phyloP scores from a whole-genome alignment of 495 filamentous ascomycete species.

The Aspergillus baeticus region DNA sequence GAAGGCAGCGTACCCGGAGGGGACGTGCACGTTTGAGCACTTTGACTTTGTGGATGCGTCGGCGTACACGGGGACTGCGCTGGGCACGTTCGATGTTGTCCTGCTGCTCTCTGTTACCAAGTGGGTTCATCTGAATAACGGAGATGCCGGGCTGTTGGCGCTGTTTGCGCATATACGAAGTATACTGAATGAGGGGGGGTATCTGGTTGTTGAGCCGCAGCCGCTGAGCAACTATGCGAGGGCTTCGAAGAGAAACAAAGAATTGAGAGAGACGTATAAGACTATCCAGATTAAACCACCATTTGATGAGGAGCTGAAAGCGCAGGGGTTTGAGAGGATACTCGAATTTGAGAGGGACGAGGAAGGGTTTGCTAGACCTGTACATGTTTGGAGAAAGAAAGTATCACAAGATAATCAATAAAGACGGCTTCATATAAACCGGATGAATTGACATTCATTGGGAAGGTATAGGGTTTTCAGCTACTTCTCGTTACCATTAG shows the following conservation, averaged over 20 bases:
- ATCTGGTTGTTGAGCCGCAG: background rate
- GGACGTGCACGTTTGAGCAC: background rate
- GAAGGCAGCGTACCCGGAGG: background rate
- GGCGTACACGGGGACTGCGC: background rate
- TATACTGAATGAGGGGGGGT: background rate
- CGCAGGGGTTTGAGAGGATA: constrained; percentile 1
- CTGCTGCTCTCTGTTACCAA: constrained; percentile 1
- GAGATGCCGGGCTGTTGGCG: background rate
- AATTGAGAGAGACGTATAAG: constrained; percentile 1
- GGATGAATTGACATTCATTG: too few relatives aligned
- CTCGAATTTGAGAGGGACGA: constrained; percentile 1
- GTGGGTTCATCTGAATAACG: background rate
- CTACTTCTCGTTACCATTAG: too few relatives aligned
- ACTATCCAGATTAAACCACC: background rate
- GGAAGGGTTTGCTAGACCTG: constrained; percentile 1
- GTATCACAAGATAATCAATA: background rate
- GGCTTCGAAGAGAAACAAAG: background rate
- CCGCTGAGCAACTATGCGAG: background rate
- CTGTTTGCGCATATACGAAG: background rate
- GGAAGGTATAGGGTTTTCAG: too few relatives aligned
- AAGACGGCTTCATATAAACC: background rate
- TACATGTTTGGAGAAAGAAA: background rate
- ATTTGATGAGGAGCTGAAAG: constrained; percentile 2
- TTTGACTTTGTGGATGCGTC: background rate
- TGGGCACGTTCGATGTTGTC: background rate